Evolutionary conservation across 2,329 filamentous ascomycete genomes (phyloP), one percentile per base, ranked within the genome.

Genomic region (Ascochyta viciae-villosae): DNA sequence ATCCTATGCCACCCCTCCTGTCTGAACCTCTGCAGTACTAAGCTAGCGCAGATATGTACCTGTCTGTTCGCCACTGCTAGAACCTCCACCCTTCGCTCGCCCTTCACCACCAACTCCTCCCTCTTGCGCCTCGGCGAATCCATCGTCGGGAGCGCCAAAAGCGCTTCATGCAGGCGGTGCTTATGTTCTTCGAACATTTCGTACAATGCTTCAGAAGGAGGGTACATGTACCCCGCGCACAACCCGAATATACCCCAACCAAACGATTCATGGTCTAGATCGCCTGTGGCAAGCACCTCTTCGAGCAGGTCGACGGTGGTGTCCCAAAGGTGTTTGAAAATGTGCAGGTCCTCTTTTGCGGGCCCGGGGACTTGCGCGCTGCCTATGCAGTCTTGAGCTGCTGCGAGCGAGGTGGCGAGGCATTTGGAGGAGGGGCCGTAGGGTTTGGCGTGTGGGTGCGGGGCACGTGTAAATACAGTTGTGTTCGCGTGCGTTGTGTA

Each of bases 211-310:
- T 38, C 19, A 31, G 31, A 53, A 10, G 27, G 51, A 15, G 37
- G 43, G 15, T 50, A 49, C 12, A 63, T 52, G 34, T 65, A 64
- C 10, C 66, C 67, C 8, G 65, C 43, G 5, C 59, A 49, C 13
- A 70, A 37, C 5, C 59, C 65, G 6, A 39, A 60, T 1, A 68
- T 41, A 3, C 60, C 64, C 64, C 67, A 70, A 0, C 58, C 63
- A 22, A 65, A 66, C 1, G 50, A 54, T 38, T 65, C 63, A 4
- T 54, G 49, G 22, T 62, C 47, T 2, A 68, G 37, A 2, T 57
- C 50, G 1, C 54, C 51, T 6, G 40, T 22, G 0, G 50, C 51
- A 0, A 66, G 24, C 1, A 66, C 46, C 1, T 61, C 50, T 19
- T 65, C 61, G 0, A 71, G 22, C 7, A 60, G 35, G 1, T 41